phyloP scores from a whole-genome alignment of 2,329 filamentous ascomycete genomes.

The Neofusicoccum umdonicola region DNA sequence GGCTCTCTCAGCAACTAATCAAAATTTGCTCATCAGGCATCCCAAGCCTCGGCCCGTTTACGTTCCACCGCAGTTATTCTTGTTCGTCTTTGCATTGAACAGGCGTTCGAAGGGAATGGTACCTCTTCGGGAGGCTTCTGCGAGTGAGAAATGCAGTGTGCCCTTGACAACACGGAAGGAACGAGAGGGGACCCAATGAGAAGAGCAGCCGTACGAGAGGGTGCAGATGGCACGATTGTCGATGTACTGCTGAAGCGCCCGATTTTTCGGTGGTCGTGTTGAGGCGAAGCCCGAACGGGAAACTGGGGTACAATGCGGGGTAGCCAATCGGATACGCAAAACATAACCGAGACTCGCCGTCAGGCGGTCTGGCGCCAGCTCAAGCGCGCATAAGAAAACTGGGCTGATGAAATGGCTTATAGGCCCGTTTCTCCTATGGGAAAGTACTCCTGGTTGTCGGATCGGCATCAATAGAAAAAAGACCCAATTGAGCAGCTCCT shows the following conservation, averaged over 20 bases:
- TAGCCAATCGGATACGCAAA: not conserved
- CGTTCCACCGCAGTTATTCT: not conserved
- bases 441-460: not conserved
- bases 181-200: not conserved
- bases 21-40: not conserved
- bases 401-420: constrained; percentile 3
- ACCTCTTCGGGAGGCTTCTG: not conserved
- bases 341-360: not conserved
- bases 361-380: not conserved
- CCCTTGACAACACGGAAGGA: not conserved
- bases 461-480: not conserved
- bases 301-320: constrained; percentile 7
- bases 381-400: not conserved
- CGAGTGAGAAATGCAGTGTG: not conserved
- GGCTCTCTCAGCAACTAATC: not conserved
- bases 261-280: not conserved
- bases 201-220: not conserved
- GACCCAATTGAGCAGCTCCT: not conserved
- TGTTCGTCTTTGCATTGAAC: not conserved
- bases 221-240: not conserved
- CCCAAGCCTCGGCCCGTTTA: not conserved
- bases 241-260: not conserved
- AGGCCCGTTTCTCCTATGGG: not conserved
- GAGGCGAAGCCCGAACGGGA: not conserved
- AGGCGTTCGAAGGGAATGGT: not conserved